A percentile compares a stretch with the other conserved stretches of the same genome.
Evolutionary conservation across 1,284 basidiomycete species (phyloP).

Genomic region (Peniophora sp.): DNA sequence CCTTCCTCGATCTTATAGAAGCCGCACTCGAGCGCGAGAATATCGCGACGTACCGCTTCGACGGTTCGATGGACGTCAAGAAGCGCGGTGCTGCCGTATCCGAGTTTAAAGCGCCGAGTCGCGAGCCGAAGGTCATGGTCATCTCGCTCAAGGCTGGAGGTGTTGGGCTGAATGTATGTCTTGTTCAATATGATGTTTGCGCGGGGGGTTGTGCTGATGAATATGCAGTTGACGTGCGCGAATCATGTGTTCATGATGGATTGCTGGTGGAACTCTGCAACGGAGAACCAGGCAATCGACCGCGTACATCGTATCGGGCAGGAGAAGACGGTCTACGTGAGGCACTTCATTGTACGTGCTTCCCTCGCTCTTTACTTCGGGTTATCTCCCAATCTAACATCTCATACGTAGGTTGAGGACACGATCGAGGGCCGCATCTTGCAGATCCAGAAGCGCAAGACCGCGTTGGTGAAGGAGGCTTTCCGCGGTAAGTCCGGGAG

Average conservation of each 20-base stretch:
- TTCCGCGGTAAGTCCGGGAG: slow-evolving; percentile 44
- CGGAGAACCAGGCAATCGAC: slow-evolving; percentile 84
- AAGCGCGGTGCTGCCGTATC: slow-evolving; percentile 72
- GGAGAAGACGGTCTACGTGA: slow-evolving; percentile 80
- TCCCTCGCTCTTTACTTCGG: not conserved
- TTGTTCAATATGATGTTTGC: not conserved
- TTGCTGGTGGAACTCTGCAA: slow-evolving; percentile 92
- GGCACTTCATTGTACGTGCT: slow-evolving; percentile 75
- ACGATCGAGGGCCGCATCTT: slow-evolving; percentile 80
- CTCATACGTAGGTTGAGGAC: slow-evolving; percentile 42
- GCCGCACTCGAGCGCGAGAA: slow-evolving; percentile 67
- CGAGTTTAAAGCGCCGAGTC: slow-evolving; percentile 62
- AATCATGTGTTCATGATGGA: slow-evolving; percentile 95
- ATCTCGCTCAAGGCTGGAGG: slow-evolving; percentile 93
- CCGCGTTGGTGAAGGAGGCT: slow-evolving; percentile 76
- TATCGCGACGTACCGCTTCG: slow-evolving; percentile 78
- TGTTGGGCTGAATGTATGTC: slow-evolving; percentile 77
- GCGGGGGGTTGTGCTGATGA: not conserved
- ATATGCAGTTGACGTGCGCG: slow-evolving; percentile 54
- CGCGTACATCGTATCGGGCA: slow-evolving; percentile 82
- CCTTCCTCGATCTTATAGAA: slow-evolving; percentile 80
- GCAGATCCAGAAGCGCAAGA: slow-evolving; percentile 86
- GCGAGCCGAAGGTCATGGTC: slow-evolving; percentile 74
- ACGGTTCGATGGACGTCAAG: slow-evolving; percentile 89
- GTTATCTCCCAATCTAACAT: not conserved